Conservation (phyloP, 2,329 filamentous ascomycete species). For the Pseudocercospora eumusae region DNA sequence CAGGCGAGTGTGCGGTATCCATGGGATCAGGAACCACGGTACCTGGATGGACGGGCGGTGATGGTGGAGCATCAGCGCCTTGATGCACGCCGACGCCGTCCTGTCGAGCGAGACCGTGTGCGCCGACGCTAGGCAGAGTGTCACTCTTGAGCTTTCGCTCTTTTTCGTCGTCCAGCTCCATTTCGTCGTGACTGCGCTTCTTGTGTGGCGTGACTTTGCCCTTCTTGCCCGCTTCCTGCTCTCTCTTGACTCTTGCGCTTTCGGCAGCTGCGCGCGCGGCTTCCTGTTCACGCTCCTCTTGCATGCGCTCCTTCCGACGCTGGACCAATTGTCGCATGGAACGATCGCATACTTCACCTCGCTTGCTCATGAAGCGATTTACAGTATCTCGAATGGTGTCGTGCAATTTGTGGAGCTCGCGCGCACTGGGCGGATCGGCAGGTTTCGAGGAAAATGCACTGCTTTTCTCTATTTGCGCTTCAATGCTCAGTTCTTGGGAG, state of each 20-base stretch:
- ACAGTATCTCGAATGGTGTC: constrained; percentile 64
- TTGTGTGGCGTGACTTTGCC: constrained; percentile 32
- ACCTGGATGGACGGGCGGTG: constrained; percentile 37
- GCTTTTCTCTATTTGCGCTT: constrained; percentile 68
- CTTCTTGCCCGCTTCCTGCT: constrained; percentile 34
- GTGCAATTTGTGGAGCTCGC: constrained; percentile 64
- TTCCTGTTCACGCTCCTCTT: constrained; percentile 56
- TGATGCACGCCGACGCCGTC: constrained; percentile 63
- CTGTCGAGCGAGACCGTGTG: constrained; percentile 64
- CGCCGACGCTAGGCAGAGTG: constrained; percentile 57
- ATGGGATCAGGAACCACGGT: constrained; percentile 47
- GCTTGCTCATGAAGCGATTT: constrained; percentile 47
- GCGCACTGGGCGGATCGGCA: constrained; percentile 55
- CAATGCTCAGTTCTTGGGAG: constrained; percentile 61
- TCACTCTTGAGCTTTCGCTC: constrained; percentile 74
- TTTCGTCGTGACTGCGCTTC: constrained; percentile 40
- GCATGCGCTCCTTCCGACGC: constrained; percentile 62
- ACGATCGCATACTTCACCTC: constrained; percentile 68
- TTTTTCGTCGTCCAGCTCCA: constrained; percentile 51
- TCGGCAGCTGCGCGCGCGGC: constrained; percentile 55
- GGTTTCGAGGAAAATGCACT: constrained; percentile 54
- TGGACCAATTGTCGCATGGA: constrained; percentile 71
- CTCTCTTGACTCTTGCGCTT: constrained; percentile 34
- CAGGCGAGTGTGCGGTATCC: constrained; percentile 65
- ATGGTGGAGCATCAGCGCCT: constrained; percentile 38